Evolutionary conservation across 257 asterid genomes (phyloP).

Genomic region (Fraxinus americana): DNA sequence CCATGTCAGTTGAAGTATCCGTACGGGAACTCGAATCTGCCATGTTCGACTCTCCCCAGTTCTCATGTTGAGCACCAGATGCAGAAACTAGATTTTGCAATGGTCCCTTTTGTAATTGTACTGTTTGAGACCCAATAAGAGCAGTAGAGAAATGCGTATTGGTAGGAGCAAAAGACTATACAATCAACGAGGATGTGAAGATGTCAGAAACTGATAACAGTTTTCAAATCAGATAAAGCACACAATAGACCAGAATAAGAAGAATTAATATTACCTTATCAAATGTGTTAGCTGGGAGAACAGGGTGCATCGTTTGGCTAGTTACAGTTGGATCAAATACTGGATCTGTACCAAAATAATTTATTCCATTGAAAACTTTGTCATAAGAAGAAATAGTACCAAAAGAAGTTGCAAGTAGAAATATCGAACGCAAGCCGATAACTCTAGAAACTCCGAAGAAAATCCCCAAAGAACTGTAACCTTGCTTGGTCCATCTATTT

Average conservation of each 20-base stretch:
- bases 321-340: slow-evolving; percentile 44
- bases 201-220: slow-evolving; percentile 17
- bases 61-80: slow-evolving; percentile 48
- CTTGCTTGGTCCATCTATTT: background rate
- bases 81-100: slow-evolving; percentile 41
- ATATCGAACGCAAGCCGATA: background rate
- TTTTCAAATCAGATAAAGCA: background rate
- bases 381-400: slow-evolving; percentile 1
- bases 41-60: slow-evolving; percentile 38
- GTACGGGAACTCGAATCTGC: slow-evolving; percentile 40
- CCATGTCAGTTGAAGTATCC: slow-evolving; percentile 43
- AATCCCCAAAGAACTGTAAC: background rate
- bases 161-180: slow-evolving; percentile 46
- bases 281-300: slow-evolving; percentile 29
- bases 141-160: slow-evolving; percentile 43
- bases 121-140: slow-evolving; percentile 46
- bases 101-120: slow-evolving; percentile 46
- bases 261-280: slow-evolving; percentile 49
- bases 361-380: slow-evolving; percentile 23
- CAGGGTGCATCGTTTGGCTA: slow-evolving; percentile 48
- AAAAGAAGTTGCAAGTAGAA: background rate
- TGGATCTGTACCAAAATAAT: slow-evolving; percentile 45
- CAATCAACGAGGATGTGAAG: slow-evolving; percentile 22
- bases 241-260: background rate
- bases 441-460: background rate